Evolutionary conservation across 768 basidiomycete genomes (phyloP), one percentile per base, ranked within the genome.

Genomic region (Mycena olivaceomarginata): DNA sequence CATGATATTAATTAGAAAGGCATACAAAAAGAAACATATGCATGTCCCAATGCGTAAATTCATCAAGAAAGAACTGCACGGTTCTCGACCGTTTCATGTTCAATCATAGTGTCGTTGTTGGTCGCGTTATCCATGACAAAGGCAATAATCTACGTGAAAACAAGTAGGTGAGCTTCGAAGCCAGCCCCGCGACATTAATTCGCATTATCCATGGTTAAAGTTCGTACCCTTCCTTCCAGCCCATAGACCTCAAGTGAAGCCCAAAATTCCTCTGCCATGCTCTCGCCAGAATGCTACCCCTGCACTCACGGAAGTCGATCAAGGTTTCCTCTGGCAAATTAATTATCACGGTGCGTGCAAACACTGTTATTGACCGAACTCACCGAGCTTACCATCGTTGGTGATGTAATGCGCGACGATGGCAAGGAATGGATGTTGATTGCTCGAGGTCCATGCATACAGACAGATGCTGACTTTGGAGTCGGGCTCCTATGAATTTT

Each of bases 91-190:
- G n/a, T n/a, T n/a, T n/a, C n/a, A n/a, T n/a, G n/a, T 45, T 45
- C 43, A 7, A 53, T 67, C 66, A 56, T 67, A 15, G 66, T 67
- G 66, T 51, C 66, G 40, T 68, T 68, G 39, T 68, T 68, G 5
- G 48, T 53, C 9, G 63, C n/a, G n/a, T n/a, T n/a, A n/a, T n/a
- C n/a, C n/a, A n/a, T n/a, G n/a, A n/a, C n/a, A n/a, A n/a, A n/a
- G 8, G 43, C 43, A 7, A 45, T 13, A 45, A 62, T 62, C 60
- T 62, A 39, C 31, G 5, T 39, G 6, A 9, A 13, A 4, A 31
- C 5, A 31, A 9, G 53, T n/a, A n/a, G 5, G 22, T 59, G 5
- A 59, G 57, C 57, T 59, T 5, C 2, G 57, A 5, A 31, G 22
- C 5, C 9, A 37, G 2, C 4, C 9, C 13, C 6, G 22, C 22